Base-by-base conservation (phyloP, 2,329 filamentous ascomycete genomes). In the Colletotrichum orbiculare region DNA sequence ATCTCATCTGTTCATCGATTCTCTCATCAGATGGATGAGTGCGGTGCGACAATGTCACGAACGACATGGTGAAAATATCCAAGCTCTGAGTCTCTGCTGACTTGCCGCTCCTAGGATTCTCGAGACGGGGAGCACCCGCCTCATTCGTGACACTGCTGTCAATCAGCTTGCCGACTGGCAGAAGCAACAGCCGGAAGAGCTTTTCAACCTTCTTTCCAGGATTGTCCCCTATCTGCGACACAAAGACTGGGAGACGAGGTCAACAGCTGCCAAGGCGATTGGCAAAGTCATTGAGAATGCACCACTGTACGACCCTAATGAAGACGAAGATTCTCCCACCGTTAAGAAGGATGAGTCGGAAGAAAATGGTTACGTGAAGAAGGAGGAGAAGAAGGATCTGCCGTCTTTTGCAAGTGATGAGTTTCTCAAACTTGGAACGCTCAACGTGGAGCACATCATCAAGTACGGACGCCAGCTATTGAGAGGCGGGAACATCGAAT, bases 151-250 rank as follows among this genome's bases (percentile, higher is more conserved):
- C 75, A 99, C 96, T 68, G 96, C 96, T 68, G 96, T 97, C 67
- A 94, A 96, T 75, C 96, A 99, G 80, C 86, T 99, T 68, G 96
- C 94, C 67, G 96, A 99, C 79, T 96, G 97, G 78, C 96, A 99
- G 79, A 98, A 97, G 76, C 92, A 96, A 77, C 96, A 98, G 73
- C 96, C 96, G 0, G 95, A 99, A 79, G 96, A 99, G 77, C 84
- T 99, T 1, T 98, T 98, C 80, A 97, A 98, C 75, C 86, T 99
- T 7, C 85, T 99, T 11, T 95, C 93, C 37, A 87, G 95, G 66
- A 94, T 99, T 38, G 90, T 99, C n/a, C 95, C 96, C 1, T 99
- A 97, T 77, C 85, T 99, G 37, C 89, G 93, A 64, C 95, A 96
- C 71, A 97, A 95, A 76, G 95, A 94, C 75, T 99, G 96, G 96